A percentile compares a stretch with the other conserved stretches of the same genome.
Conservation (phyloP, 306 rosid genomes). For the Inga leiocalycina region DNA sequence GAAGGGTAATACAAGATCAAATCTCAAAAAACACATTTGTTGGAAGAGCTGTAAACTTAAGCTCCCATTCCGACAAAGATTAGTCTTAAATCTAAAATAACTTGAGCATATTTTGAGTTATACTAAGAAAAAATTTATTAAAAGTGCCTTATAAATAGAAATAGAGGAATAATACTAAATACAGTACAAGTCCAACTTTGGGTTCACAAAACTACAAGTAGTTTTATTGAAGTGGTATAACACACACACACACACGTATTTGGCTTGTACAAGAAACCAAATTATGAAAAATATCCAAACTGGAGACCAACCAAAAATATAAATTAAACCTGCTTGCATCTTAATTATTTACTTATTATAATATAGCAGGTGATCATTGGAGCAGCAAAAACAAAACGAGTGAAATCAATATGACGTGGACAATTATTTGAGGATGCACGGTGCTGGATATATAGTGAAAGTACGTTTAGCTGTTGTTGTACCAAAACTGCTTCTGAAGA, state of each 20-base stretch:
- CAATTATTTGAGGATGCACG: not conserved
- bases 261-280: not conserved
- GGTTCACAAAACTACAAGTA: not conserved
- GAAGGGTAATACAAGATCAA: no score
- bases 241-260: not conserved
- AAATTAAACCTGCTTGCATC: not conserved
- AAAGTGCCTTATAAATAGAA: no score
- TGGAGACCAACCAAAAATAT: not conserved
- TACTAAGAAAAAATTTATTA: no score
- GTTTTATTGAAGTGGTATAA: not conserved
- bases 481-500: conserved; percentile 51
- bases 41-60: no score
- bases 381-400: not conserved
- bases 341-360: not conserved
- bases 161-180: not conserved
- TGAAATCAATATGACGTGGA: not conserved
- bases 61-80: no score
- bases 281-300: not conserved
- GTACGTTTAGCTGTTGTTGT: conserved; percentile 29
- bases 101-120: no score
- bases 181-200: not conserved
- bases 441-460: not conserved
- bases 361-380: not conserved
- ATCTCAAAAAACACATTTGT: no score
- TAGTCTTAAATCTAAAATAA: no score